phyloP scores from a whole-genome alignment of 352 stramenopile species.

The Pythium pyrilobum region DNA sequence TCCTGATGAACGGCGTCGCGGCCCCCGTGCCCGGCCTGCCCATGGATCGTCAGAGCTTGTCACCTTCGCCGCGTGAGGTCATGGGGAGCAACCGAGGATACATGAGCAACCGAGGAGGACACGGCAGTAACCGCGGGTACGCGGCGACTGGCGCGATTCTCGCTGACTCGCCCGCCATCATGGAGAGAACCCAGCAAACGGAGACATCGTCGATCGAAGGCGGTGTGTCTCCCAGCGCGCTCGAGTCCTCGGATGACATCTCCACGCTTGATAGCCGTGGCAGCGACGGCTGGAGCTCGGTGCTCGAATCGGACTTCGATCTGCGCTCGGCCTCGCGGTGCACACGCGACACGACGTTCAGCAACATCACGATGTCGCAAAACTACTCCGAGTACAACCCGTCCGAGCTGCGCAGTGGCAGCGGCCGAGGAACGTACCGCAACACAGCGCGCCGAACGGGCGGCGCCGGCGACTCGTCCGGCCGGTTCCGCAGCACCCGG shows the following conservation, averaged over 20 bases:
- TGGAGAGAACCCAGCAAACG: too few species aligned
- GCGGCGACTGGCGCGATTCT: background rate
- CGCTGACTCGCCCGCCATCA: slow-evolving; percentile 14
- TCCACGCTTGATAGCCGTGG: slow-evolving; percentile 47
- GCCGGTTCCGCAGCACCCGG: background rate
- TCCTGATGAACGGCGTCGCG: slow-evolving; percentile 15
- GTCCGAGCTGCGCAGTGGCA: slow-evolving; percentile 10
- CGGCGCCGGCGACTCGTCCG: background rate
- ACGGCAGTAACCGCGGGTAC: background rate
- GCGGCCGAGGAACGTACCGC: background rate
- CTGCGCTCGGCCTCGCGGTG: slow-evolving; percentile 34
- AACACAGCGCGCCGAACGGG: slow-evolving; percentile 1
- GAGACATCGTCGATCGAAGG: slow-evolving; percentile 3
- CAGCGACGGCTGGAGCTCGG: slow-evolving; percentile 72
- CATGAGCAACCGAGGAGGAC: too few species aligned
- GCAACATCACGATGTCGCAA: slow-evolving; percentile 38
- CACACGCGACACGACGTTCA: slow-evolving; percentile 70
- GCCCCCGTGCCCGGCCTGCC: slow-evolving; percentile 1
- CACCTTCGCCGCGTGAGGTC: slow-evolving; percentile 5
- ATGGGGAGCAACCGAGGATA: slow-evolving; percentile 6
- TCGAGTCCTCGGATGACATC: slow-evolving; percentile 27
- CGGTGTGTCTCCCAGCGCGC: slow-evolving; percentile 20
- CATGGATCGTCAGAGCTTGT: slow-evolving; percentile 5
- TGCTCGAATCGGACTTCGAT: slow-evolving; percentile 61
- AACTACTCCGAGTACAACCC: slow-evolving; percentile 31